Percentiles rank a stretch among this genome's conserved stretches.
Evolutionary conservation across 441 rosid species (phyloP).

Genomic region (Eutrema salsugineum): DNA sequence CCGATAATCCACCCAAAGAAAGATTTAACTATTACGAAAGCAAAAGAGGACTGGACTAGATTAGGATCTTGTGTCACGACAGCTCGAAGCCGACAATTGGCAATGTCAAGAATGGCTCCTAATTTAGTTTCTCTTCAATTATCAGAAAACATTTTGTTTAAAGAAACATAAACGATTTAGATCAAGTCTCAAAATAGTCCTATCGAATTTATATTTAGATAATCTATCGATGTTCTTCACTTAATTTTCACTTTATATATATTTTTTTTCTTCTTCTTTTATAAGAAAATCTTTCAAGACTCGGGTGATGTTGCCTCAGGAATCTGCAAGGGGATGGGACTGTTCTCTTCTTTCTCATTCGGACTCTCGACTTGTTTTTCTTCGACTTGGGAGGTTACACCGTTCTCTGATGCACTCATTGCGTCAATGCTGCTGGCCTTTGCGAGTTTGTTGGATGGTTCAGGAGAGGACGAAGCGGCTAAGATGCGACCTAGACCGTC

Average conservation of each 20-base stretch:
- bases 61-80: neutral
- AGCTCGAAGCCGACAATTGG: neutral
- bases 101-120: neutral
- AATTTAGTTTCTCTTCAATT: neutral
- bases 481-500: conserved; percentile 61
- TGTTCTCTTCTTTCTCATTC: conserved; percentile 30
- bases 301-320: conserved; percentile 18
- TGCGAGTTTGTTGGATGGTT: conserved; percentile 41
- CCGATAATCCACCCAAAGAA: neutral
- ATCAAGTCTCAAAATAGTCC: neutral
- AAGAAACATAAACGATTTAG: neutral
- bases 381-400: conserved; percentile 38
- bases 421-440: neutral
- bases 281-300: conserved; percentile 7
- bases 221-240: neutral
- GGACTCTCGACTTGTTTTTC: conserved; percentile 27
- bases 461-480: conserved; percentile 48
- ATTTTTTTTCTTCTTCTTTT: neutral
- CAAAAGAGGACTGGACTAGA: neutral
- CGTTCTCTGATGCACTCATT: conserved; percentile 42
- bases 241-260: neutral
- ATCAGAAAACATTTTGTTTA: neutral
- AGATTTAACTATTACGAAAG: neutral
- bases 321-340: conserved; percentile 1
- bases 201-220: neutral